Base-by-base conservation (phyloP, 2,329 filamentous ascomycete species). In the Thielaviopsis ethacetica region DNA sequence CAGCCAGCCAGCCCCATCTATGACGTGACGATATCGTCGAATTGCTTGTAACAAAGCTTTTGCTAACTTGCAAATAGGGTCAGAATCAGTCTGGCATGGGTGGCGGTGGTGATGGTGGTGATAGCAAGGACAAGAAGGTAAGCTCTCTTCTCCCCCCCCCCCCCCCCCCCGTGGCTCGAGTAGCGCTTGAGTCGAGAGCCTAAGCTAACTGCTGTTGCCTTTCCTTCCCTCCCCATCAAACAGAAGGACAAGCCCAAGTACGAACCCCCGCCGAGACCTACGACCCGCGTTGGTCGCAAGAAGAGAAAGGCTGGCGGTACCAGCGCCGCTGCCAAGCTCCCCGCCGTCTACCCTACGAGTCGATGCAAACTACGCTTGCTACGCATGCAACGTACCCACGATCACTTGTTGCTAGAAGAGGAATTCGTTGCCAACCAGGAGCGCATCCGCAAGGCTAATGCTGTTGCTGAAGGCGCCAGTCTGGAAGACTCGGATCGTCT, bases 241-340 rank as follows among this genome's bases (percentile, higher is more conserved):
- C 68, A 95, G 91, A 97, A 98, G 81, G 91, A 98, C 63, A 98
- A 98, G 85, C 93, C 93, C 70, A 97, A 95, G 86, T 98, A 98
- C 79, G 93, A 98, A 74, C 93, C 93, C 64, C 93, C 93, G 66
- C 93, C 93, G 72, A 86, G 91, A 68, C 93, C 93, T 63, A 98
- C 93, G 63, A 97, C 93, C 65, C 88, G 93, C 71, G 86, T 98
- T 71, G 93, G 93, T 62, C 88, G 91, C 69, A 96, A 94, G 86
- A 98, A 98, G 87, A 91, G 91, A 81, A 96, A 88, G 84, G 82
- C 83, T 55, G 90, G 86, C 62, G 93, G 93, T 57, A 90, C 89
- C 63, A 96, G 91, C 72, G 91, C 93, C 56, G 88, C 93, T 19
- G 89, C 91, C 61, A 98, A 98, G 75, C 85, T 98, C 26, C 93